Percentiles rank a stretch among this genome's conserved stretches.
Evolutionary conservation across 2,329 filamentous ascomycete genomes (phyloP).

Genomic region (Aspergillus terreus): DNA sequence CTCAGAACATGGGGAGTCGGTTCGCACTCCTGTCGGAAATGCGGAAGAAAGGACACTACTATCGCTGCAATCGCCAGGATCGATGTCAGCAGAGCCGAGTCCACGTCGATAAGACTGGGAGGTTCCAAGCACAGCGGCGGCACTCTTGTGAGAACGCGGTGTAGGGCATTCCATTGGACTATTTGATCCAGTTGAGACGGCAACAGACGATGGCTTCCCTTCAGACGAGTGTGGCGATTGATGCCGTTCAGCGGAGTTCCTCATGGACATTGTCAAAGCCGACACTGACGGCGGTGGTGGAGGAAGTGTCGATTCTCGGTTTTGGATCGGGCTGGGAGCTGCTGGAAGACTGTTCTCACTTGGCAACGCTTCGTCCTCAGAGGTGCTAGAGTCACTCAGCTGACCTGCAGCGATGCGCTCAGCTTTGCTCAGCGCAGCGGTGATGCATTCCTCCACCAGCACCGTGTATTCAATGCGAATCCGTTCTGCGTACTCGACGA

Average conservation of each 20-base stretch:
- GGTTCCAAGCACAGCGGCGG: constrained; percentile 55
- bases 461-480: constrained; percentile 92
- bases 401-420: constrained; percentile 82
- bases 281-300: constrained; percentile 32
- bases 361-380: constrained; percentile 51
- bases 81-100: constrained; percentile 78
- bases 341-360: constrained; percentile 30
- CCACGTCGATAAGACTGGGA: constrained; percentile 64
- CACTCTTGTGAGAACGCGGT: constrained; percentile 73
- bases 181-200: constrained; percentile 77
- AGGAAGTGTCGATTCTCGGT: constrained; percentile 11
- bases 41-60: constrained; percentile 81
- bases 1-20: constrained; percentile 88
- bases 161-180: constrained; percentile 90
- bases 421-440: constrained; percentile 85
- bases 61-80: constrained; percentile 77
- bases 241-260: constrained; percentile 51
- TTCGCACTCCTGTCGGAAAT: constrained; percentile 66
- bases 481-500: constrained; percentile 92
- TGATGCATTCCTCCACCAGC: constrained; percentile 91
- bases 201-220: constrained; percentile 57
- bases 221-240: constrained; percentile 42
- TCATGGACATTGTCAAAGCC: constrained; percentile 55
- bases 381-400: constrained; percentile 70
- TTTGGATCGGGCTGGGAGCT: constrained; percentile 6